Evolutionary conservation across 352 stramenopile genomes (phyloP).

Genomic region (Lagenidium sp.): DNA sequence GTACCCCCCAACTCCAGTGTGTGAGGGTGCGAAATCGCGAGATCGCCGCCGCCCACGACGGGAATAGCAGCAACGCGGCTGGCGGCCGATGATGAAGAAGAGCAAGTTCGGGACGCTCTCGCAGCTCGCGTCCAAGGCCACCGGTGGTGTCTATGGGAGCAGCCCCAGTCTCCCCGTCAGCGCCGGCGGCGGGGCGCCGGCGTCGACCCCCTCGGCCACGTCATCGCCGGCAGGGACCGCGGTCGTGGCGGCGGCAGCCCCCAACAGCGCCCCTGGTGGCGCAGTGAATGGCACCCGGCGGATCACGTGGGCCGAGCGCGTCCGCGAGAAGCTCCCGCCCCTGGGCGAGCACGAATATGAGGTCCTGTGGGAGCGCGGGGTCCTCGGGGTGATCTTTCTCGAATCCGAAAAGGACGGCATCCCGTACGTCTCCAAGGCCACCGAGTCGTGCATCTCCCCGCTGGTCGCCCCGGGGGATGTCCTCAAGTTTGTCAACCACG

Average conservation of each 20-base stretch:
- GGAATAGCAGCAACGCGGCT: no score
- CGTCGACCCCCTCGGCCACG: neutral
- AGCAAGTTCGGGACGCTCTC: constrained; percentile 52
- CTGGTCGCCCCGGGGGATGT: constrained; percentile 62
- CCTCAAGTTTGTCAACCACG: constrained; percentile 80
- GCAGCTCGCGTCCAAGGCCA: constrained; percentile 30
- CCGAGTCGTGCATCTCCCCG: constrained; percentile 77
- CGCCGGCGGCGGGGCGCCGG: neutral
- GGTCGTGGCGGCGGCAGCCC: neutral
- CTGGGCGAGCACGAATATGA: constrained; percentile 80
- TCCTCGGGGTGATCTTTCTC: constrained; percentile 82
- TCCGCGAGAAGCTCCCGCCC: constrained; percentile 66
- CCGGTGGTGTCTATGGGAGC: constrained; percentile 20
- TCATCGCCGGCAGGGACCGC: neutral
- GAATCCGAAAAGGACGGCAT: constrained; percentile 82
- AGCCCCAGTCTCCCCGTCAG: constrained; percentile 6
- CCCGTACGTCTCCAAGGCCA: constrained; percentile 81
- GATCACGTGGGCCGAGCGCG: constrained; percentile 68
- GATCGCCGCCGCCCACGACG: no score
- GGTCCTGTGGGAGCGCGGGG: constrained; percentile 79
- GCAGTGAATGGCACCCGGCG: constrained; percentile 11
- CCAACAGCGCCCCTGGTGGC: constrained; percentile 1
- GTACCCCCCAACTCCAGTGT: no score
- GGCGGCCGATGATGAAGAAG: constrained; percentile 43
- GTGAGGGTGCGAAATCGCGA: no score